These are phyloP conservation scores for Cladophialophora carrionii DNA, from an alignment of 2,329 filamentous ascomycete genomes.

Conservation along the genomic window DNA sequence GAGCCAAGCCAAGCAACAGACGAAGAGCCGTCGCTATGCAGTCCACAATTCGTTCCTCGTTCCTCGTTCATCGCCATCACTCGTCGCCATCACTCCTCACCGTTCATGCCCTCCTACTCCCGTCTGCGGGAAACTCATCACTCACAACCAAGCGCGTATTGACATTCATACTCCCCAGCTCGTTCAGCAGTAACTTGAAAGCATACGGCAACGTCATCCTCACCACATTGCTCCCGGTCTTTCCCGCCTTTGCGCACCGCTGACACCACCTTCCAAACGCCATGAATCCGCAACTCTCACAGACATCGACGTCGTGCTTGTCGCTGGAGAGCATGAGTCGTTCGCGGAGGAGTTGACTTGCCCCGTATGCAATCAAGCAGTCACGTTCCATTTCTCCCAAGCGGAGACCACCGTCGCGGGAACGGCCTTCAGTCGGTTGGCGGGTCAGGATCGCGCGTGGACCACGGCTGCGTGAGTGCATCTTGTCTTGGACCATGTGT, in stretches of 20 bases:
- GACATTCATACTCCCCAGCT: constrained; percentile 98
- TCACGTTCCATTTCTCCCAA: constrained; percentile 99
- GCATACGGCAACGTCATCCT: constrained; percentile 98
- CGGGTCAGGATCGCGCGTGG: constrained; percentile 89
- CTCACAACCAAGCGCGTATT: constrained; percentile 85
- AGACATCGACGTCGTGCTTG: constrained; percentile 88
- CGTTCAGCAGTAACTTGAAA: constrained; percentile 92
- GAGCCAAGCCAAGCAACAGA: neutral
- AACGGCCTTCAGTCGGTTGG: constrained; percentile 94
- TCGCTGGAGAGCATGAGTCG: constrained; percentile 94
- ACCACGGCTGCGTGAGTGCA: constrained; percentile 92
- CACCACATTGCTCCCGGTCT: constrained; percentile 79
- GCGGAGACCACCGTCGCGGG: constrained; percentile 85
- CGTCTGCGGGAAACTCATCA: constrained; percentile 77
- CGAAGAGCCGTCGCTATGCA: neutral
- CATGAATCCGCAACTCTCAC: constrained; percentile 91
- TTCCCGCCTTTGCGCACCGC: constrained; percentile 63
- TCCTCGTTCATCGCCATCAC: neutral
- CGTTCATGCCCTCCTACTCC: constrained; percentile 27
- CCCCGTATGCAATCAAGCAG: constrained; percentile 95
- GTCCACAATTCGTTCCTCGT: neutral
- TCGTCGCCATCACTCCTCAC: neutral
- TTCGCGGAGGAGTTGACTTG: constrained; percentile 87
- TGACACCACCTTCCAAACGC: constrained; percentile 95
- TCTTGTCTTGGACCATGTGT: constrained; percentile 99